Evolutionary conservation across 1,284 basidiomycete genomes (phyloP), one percentile per base, ranked within the genome.

Genomic region (Cutaneotrichosporon daszewskae): DNA sequence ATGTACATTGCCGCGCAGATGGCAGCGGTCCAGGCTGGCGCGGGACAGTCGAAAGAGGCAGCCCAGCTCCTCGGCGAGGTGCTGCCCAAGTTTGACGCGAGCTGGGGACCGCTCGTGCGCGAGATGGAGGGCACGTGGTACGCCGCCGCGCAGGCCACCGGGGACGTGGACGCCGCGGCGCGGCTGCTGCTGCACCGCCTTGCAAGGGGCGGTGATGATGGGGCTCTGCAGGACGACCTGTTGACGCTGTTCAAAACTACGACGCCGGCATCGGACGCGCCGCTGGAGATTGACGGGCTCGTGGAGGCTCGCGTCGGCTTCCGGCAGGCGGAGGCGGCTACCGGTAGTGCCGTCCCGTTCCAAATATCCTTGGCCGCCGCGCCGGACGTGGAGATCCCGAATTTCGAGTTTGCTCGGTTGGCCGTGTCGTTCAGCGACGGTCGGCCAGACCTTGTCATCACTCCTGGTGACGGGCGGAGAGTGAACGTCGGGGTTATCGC

Each of bases 31-130:
- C 90, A 95, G 63, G 53, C 51, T 20, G 32, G 49, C 24, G 53
- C 66, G 0, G 58, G 53, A 0, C 87, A 90, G 62, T 82, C 83
- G 56, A 85, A 87, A 41, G 79, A 87, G 76, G 87, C 87, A 7
- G 78, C 88, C 60, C 77, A 80, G 35, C 94, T 92, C 71, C 87
- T 90, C 62, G 87, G 90, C 57, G 79, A 86, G 23, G 92, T 94
- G 47, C 81, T 84, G 1, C 83, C 79, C 59, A 84, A 82, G 1
- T 94, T 92, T 62, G n/a, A n/a, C n/a, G 77, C 83, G n/a, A 16
- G 28, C 5, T 31, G 28, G 28, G n/a, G n/a, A n/a, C 28, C 28
- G 28, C 13, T 31, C 13, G 6, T 31, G 28, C 8, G 13, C 8
- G 28, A 31, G 6, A 6, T 22, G 12, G 24, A 34, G 32, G 32